Conservation (phyloP, 768 basidiomycete species). For the Tricholomella constricta region DNA sequence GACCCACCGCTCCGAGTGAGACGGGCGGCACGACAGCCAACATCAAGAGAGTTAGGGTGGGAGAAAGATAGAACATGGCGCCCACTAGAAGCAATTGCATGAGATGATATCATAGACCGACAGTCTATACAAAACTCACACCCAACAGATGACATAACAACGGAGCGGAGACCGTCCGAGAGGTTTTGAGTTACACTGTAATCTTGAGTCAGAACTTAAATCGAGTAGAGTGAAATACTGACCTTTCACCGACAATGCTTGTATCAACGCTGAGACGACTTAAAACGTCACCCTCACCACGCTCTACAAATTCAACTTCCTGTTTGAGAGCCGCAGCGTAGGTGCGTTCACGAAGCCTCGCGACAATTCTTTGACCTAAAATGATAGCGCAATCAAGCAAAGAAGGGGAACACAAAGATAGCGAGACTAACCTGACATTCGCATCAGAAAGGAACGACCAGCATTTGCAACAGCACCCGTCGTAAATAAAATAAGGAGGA, state of each 20-base stretch:
- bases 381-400: neutral
- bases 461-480: conserved; percentile 89
- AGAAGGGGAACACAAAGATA: neutral
- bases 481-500: conserved; percentile 77
- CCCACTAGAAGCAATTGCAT: conserved; percentile 54
- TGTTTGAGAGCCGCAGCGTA: conserved; percentile 84
- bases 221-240: conserved; percentile 9
- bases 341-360: conserved; percentile 77
- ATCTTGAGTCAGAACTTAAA: conserved; percentile 1
- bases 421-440: conserved; percentile 64
- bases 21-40: conserved; percentile 88
- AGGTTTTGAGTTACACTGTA: conserved; percentile 76
- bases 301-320: conserved; percentile 92
- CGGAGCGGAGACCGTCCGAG: conserved; percentile 77
- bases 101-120: neutral
- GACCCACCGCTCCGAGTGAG: conserved; percentile 76
- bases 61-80: conserved; percentile 93
- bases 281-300: conserved; percentile 90
- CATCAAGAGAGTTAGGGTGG: conserved; percentile 89
- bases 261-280: conserved; percentile 91
- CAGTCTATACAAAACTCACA: conserved; percentile 49
- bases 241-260: conserved; percentile 93
- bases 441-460: conserved; percentile 81
- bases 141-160: conserved; percentile 94
- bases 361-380: conserved; percentile 86